phyloP scores from a whole-genome alignment of 2,329 filamentous ascomycete genomes.

The Colletotrichum camelliae region DNA sequence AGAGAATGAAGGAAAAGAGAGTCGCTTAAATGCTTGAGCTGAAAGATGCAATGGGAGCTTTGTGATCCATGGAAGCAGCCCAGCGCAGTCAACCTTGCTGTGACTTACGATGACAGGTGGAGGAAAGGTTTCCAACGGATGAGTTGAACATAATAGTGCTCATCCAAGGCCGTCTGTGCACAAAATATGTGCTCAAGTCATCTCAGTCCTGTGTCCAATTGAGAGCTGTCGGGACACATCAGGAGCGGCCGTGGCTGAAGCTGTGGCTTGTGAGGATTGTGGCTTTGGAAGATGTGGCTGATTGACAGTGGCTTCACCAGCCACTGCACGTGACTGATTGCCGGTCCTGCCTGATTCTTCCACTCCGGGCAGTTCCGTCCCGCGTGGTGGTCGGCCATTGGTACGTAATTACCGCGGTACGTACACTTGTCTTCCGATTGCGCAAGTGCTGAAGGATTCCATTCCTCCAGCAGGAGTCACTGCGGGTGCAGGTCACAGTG shows the following conservation, averaged over 20 bases:
- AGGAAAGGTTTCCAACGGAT: neutral
- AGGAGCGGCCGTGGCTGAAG: neutral
- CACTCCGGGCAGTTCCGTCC: conserved; percentile 12
- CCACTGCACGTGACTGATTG: neutral
- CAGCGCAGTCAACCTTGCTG: too few species aligned
- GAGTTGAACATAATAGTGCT: neutral
- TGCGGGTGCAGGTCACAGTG: neutral
- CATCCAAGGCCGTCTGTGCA: too few species aligned
- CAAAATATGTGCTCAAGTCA: too few species aligned
- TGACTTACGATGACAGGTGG: too few species aligned
- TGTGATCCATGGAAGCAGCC: too few species aligned
- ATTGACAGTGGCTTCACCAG: accelerated
- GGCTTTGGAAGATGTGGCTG: neutral
- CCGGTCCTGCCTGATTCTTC: conserved; percentile 7
- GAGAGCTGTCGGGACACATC: too few species aligned
- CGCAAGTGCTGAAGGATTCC: neutral
- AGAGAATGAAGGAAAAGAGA: too few species aligned
- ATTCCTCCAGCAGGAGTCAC: neutral
- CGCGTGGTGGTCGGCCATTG: neutral
- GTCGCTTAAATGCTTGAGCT: too few species aligned
- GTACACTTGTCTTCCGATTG: conserved; percentile 2
- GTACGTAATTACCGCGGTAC: conserved; percentile 10
- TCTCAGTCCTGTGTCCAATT: too few species aligned
- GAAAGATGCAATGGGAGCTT: too few species aligned
- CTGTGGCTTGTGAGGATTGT: neutral